Percentiles rank a stretch among this genome's conserved stretches.
phyloP scores from a whole-genome alignment of 2,329 filamentous ascomycete genomes.

The Botrytis byssoidea region DNA sequence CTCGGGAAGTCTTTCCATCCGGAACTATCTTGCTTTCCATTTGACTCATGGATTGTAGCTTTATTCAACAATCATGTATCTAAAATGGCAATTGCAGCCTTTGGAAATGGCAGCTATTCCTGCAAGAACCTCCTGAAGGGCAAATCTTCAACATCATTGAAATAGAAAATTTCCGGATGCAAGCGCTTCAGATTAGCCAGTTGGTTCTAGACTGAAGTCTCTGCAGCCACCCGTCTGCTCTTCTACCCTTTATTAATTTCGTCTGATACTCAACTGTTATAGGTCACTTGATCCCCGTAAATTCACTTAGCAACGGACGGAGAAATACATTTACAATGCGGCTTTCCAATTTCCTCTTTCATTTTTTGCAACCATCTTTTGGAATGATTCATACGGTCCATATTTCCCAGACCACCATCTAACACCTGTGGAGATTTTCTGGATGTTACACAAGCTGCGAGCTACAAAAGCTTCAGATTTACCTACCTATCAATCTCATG shows the following conservation, averaged over 20 bases:
- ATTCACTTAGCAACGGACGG: not conserved
- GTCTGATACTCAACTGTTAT: not conserved
- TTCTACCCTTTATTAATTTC: not conserved
- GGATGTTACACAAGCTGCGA: not conserved
- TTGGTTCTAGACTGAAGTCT: not conserved
- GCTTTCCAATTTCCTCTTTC: not conserved
- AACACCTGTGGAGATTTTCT: rapidly evolving
- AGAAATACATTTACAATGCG: not conserved
- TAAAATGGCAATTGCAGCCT: too few species aligned
- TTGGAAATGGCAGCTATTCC: too few species aligned
- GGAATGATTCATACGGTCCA: not conserved
- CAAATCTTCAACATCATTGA: too few species aligned
- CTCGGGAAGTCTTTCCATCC: not conserved
- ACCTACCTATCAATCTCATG: not conserved
- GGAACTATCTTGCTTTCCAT: not conserved
- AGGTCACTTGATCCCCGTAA: not conserved
- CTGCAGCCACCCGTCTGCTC: not conserved
- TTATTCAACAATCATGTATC: too few species aligned
- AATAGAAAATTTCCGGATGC: too few species aligned
- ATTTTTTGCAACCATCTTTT: not conserved
- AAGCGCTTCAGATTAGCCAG: too few species aligned
- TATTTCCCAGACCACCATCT: too few species aligned
- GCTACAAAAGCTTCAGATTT: not conserved
- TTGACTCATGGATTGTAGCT: too few species aligned
- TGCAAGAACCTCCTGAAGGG: too few species aligned